Conservation (phyloP, 176 grass and related monocot species). For the Phoenix dactylifera region DNA sequence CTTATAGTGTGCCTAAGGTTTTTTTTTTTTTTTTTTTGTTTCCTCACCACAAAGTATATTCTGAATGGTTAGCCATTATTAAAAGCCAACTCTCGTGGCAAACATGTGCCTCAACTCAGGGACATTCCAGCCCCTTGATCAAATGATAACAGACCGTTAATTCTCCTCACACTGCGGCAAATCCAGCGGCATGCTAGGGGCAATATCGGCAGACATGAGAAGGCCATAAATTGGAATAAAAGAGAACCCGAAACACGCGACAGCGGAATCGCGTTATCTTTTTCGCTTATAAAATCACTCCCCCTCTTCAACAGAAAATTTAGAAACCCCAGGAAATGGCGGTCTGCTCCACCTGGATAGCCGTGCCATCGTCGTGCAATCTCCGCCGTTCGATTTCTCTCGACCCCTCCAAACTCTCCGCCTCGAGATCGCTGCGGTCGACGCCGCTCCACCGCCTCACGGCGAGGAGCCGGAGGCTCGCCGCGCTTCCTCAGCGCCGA, state of each 20-base stretch:
- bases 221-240: too few relatives aligned
- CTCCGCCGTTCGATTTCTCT: neutral
- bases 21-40: too few relatives aligned
- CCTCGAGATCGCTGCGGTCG: conserved; percentile 12
- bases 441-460: conserved; percentile 9
- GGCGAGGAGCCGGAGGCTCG: conserved; percentile 9
- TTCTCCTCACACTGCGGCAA: too few relatives aligned
- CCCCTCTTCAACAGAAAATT: neutral
- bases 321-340: conserved; percentile 28
- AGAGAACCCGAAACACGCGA: neutral
- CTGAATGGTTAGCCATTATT: too few relatives aligned
- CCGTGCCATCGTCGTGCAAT: conserved; percentile 4
- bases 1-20: too few relatives aligned
- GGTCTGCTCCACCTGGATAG: conserved; percentile 6
- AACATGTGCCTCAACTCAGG: too few relatives aligned
- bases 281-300: neutral
- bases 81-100: too few relatives aligned
- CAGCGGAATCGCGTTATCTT: neutral
- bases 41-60: too few relatives aligned
- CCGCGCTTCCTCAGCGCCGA: conserved; percentile 17
- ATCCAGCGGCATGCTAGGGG: too few relatives aligned
- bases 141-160: too few relatives aligned
- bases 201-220: neutral
- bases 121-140: too few relatives aligned
- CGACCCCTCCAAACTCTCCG: neutral